Evolutionary conservation across 768 basidiomycete genomes (phyloP), one percentile per base, ranked within the genome.

Genomic region (Punctularia strigosozonata): DNA sequence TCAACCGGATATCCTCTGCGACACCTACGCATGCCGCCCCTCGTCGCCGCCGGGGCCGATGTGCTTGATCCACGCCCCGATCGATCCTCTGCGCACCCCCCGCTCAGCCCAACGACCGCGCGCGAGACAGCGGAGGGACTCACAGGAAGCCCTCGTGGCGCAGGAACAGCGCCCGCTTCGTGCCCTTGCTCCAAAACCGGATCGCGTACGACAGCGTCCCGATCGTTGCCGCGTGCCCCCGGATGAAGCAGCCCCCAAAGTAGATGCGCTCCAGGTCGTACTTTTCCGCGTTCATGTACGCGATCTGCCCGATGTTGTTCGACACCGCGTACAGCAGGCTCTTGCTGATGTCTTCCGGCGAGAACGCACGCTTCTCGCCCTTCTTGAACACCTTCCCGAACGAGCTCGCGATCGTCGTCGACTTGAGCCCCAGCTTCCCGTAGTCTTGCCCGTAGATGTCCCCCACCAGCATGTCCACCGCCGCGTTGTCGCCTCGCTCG

Each of bases 241-340:
- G 73, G 59, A 99, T 99, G 63, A 97, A 99, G 61, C 88, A 97
- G 3, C 95, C 95, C 19, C 95, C 92, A 69, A 98, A 99, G 66
- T 97, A 99, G 47, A 99, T 98, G 55, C 88, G 77, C 51, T 95
- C 88, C 43, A 99, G 59, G 49, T 86, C 80, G 58, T 98, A 95
- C 65, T 98, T 98, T 58, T 98, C 95, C 40, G 95, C 95, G 57
- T 99, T 98, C 95, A 99, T 98, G 60, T 91, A 99, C 94, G 95
- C 95, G 64, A 99, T 97, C 61, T 99, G 95, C 13, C 95, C 95
- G 49, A 99, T 99, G 59, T 99, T 99, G 63, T 99, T 99, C 50
- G 88, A 92, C 44, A 99, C 75, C 13, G 92, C 94, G 57, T 97
- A 98, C 23, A 99, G 68, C 56, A 99, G 63, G 60, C 88, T 91